Evolutionary conservation across 2,329 filamentous ascomycete species (phyloP).

Genomic region (Hawksworthiomyces lignivorus): DNA sequence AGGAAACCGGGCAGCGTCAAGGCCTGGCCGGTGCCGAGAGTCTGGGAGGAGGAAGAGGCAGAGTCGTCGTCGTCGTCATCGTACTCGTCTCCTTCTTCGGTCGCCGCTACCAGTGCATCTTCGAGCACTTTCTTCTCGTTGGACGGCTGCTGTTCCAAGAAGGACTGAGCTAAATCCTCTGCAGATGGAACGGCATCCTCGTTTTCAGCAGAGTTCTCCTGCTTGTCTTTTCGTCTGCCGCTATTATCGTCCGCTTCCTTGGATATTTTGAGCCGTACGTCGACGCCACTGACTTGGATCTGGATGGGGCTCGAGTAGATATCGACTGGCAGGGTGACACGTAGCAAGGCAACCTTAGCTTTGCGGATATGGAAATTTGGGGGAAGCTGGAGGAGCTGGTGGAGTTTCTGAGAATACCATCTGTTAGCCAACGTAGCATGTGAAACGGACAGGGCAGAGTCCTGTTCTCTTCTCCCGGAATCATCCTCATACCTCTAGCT

Average conservation of each 20-base stretch:
- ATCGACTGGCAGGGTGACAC: slow-evolving; percentile 79
- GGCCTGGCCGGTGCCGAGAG: slow-evolving; percentile 60
- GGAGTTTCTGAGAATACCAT: slow-evolving; percentile 71
- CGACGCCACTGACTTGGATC: slow-evolving; percentile 74
- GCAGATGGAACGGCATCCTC: slow-evolving; percentile 53
- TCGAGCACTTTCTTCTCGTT: slow-evolving; percentile 61
- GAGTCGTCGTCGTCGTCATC: slow-evolving; percentile 50
- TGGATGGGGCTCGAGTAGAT: slow-evolving; percentile 78
- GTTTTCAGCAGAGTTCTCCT: slow-evolving; percentile 21
- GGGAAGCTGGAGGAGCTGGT: slow-evolving; percentile 66
- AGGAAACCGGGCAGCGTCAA: slow-evolving; percentile 64
- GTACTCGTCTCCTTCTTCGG: slow-evolving; percentile 17
- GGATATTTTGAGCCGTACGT: slow-evolving; percentile 55
- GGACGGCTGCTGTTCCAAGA: slow-evolving; percentile 62
- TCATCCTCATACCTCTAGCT: slow-evolving; percentile 55
- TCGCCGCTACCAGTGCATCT: slow-evolving; percentile 57
- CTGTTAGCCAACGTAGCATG: too few relatives aligned
- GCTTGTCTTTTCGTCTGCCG: slow-evolving; percentile 22
- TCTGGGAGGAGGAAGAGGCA: slow-evolving; percentile 19
- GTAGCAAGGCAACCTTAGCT: slow-evolving; percentile 68
- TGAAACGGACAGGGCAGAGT: neutral
- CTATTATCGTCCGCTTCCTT: slow-evolving; percentile 1
- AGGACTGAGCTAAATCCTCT: slow-evolving; percentile 68
- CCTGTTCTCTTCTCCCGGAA: neutral
- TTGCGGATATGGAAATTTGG: slow-evolving; percentile 61